phyloP scores from a whole-genome alignment of 2,329 filamentous ascomycete genomes.

The Neofusicoccum ribis region DNA sequence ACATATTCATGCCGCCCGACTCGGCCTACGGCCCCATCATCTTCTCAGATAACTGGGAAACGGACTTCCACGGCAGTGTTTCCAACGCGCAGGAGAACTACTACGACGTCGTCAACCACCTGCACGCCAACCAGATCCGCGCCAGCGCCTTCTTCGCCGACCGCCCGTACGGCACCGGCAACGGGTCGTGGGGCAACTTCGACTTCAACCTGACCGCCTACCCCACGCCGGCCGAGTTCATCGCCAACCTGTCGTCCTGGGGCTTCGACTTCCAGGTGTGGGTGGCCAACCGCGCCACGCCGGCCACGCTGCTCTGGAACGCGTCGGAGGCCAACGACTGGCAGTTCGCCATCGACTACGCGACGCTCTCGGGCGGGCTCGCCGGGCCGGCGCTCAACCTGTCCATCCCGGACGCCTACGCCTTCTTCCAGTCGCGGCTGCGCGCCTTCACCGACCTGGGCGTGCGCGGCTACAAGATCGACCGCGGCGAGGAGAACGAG shows the following conservation, averaged over 20 bases:
- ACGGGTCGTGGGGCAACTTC: slow-evolving; percentile 37
- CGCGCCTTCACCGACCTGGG: slow-evolving; percentile 35
- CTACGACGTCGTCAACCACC: slow-evolving; percentile 36
- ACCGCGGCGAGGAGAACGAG: slow-evolving; percentile 42
- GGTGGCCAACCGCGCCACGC: slow-evolving; percentile 39
- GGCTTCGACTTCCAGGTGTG: slow-evolving; percentile 41
- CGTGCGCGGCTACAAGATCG: slow-evolving; percentile 42
- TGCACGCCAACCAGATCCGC: slow-evolving; percentile 33
- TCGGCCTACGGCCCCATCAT: slow-evolving; percentile 37
- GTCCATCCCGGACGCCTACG: slow-evolving; percentile 37
- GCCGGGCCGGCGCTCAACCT: slow-evolving; percentile 38
- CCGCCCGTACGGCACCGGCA: slow-evolving; percentile 36
- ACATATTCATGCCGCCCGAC: slow-evolving; percentile 34
- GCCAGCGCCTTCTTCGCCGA: slow-evolving; percentile 38
- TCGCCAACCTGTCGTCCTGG: slow-evolving; percentile 32
- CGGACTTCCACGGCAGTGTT: slow-evolving; percentile 35
- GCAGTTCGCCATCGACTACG: slow-evolving; percentile 29
- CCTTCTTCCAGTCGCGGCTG: slow-evolving; percentile 35
- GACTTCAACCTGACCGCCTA: slow-evolving; percentile 39
- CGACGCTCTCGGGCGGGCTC: slow-evolving; percentile 21
- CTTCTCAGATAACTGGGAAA: slow-evolving; percentile 37
- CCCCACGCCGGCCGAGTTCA: slow-evolving; percentile 32
- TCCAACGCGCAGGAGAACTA: slow-evolving; percentile 37
- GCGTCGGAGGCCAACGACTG: slow-evolving; percentile 30
- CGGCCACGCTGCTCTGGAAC: slow-evolving; percentile 36